Percentiles rank a stretch among this genome's conserved stretches.
These are phyloP conservation scores for Quercus variabilis DNA, from an alignment of 306 rosid genomes.

Conservation along the genomic window DNA sequence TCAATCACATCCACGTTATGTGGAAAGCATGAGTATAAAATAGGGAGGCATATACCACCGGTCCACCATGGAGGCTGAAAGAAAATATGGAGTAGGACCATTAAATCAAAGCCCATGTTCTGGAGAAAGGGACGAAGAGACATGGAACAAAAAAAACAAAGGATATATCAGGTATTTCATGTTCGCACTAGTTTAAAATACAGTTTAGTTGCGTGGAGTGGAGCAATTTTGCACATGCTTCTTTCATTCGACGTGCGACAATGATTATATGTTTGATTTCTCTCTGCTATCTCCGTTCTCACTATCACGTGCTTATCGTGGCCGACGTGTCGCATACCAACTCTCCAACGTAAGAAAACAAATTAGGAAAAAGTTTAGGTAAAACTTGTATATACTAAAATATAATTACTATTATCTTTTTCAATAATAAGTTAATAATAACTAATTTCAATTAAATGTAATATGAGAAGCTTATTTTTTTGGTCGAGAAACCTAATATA, in stretches of 20 bases:
- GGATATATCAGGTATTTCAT: not conserved
- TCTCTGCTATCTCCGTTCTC: not conserved
- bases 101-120: not conserved
- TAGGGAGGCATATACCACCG: no score
- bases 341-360: no score
- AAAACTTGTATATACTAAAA: no score
- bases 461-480: no score
- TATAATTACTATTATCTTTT: no score
- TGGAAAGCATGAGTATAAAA: no score
- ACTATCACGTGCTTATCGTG: conserved; percentile 14
- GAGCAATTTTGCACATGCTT: not conserved
- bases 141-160: not conserved
- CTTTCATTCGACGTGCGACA: not conserved
- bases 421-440: no score
- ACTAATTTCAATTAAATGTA: no score
- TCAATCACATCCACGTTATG: no score
- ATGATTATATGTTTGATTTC: not conserved
- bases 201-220: not conserved
- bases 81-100: not conserved
- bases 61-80: no score
- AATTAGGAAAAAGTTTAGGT: no score
- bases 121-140: not conserved
- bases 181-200: not conserved
- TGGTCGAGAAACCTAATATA: not conserved
- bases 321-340: not conserved